These are phyloP conservation scores for Colletotrichum sp. DNA, from an alignment of 2,329 filamentous ascomycete genomes.

Conservation along the genomic window DNA sequence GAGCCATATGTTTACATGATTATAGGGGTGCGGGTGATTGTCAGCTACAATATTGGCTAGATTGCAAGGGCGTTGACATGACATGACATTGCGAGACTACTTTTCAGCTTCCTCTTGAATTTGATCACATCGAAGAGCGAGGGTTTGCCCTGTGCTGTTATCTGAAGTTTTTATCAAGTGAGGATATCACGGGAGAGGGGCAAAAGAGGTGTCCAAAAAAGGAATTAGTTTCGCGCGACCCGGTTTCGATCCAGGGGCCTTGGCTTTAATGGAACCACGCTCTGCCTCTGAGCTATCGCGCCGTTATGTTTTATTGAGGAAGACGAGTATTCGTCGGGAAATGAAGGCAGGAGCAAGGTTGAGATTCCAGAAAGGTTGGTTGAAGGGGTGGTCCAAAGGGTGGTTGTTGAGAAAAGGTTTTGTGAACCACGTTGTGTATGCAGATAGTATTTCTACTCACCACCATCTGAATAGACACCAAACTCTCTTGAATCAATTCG, in stretches of 20 bases:
- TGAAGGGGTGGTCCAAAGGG: not conserved
- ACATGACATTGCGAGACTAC: not conserved
- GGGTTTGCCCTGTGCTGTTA: not conserved
- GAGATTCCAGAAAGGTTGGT: not conserved
- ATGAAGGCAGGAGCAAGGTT: not conserved
- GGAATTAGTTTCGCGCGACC: not conserved
- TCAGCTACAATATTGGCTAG: not conserved
- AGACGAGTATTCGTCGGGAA: not conserved
- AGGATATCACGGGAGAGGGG: not conserved
- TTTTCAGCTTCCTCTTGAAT: not conserved
- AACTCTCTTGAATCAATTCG: too few species aligned
- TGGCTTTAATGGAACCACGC: not conserved
- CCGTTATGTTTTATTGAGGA: not conserved
- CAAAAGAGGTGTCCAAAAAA: not conserved
- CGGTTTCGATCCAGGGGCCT: not conserved
- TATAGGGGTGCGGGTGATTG: not conserved
- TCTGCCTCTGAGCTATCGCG: not conserved
- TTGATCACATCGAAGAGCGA: not conserved
- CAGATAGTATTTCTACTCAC: not conserved
- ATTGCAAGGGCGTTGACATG: not conserved
- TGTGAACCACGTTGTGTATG: too few species aligned
- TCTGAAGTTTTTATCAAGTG: fast-evolving
- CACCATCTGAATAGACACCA: not conserved
- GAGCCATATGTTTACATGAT: not conserved
- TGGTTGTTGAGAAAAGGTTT: too few species aligned